Conservation (phyloP, 2,329 filamentous ascomycete genomes). For the Apiospora koreana region DNA sequence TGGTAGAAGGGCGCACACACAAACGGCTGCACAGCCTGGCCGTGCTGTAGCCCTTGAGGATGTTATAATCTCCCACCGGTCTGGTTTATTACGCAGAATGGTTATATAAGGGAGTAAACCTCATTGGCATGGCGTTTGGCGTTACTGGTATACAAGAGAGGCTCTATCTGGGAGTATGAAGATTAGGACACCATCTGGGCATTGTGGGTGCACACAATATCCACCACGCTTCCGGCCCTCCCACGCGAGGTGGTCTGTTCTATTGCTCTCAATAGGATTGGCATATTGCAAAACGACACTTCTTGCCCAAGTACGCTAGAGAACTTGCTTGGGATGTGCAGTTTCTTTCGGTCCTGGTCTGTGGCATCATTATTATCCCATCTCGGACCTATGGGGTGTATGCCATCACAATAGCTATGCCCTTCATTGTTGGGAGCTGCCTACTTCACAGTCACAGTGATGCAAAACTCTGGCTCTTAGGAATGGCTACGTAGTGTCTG, state of each 20-base stretch:
- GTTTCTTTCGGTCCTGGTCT: background rate
- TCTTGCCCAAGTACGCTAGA: background rate
- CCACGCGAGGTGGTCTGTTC: background rate
- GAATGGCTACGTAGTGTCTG: background rate
- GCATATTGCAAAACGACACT: background rate
- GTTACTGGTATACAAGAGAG: background rate
- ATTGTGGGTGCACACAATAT: background rate
- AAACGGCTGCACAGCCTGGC: background rate
- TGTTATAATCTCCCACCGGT: background rate
- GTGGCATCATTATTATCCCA: background rate
- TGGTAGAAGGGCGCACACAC: background rate
- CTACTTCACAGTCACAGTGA: background rate
- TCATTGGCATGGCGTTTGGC: conserved; percentile 1
- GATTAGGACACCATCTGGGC: background rate
- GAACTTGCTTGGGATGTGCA: background rate
- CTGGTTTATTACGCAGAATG: background rate
- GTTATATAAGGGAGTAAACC: background rate
- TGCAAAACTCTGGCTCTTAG: background rate
- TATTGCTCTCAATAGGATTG: background rate
- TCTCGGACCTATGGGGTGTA: background rate
- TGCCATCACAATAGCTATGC: background rate
- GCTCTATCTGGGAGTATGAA: background rate
- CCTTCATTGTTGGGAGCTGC: background rate
- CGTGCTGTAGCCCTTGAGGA: background rate
- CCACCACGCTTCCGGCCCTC: background rate